Base-by-base conservation (phyloP, 441 rosid genomes). In the Macaranga tanarius region DNA sequence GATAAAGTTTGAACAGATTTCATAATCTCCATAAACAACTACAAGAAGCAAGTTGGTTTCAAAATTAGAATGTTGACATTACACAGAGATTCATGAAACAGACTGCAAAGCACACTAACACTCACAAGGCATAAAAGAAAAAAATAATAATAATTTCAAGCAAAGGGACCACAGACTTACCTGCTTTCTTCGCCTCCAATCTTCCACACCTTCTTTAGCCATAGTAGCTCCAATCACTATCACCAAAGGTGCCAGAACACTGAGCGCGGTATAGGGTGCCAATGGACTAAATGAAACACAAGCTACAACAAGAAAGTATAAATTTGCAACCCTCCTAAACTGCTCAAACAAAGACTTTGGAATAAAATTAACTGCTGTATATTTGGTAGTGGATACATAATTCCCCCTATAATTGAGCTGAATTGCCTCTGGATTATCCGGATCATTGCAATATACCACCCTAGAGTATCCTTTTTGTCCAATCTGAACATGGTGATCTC, bases 291-390 rank as follows among this genome's bases (percentile, higher is more conserved):
- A 89, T 0, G 97, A 89, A 72, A 89, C 91, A 73, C 80, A 89
- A 70, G 94, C 90, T 59, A 86, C 92, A 25, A 89, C 85, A 38
- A 91, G 87, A 84, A 95, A 95, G 75, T 89, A 95, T 38, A 92
- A 68, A 71, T 93, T 95, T 34, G 98, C 99, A 63, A 92, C 99
- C 84, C 99, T 88, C 81, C 98, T 85, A 81, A 95, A 95, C 85
- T 95, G 98, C 87, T 95, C 99, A 81, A 93, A 92, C 85, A 95
- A 76, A n/a, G 99, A 88, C 90, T 92, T 95, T 7, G 99, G 99
- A 63, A 95, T 83, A 80, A 95, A 95, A 73, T 90, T 91, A 54
- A 82, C 80, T 0, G 86, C 87, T 0, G 95, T 90, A 74, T 95
- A 95, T 86, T 95, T 95, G n/a, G 98, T 92, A 25, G 93, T 90